phyloP scores from a whole-genome alignment of 768 basidiomycete genomes.

The Boletus rex-veris region DNA sequence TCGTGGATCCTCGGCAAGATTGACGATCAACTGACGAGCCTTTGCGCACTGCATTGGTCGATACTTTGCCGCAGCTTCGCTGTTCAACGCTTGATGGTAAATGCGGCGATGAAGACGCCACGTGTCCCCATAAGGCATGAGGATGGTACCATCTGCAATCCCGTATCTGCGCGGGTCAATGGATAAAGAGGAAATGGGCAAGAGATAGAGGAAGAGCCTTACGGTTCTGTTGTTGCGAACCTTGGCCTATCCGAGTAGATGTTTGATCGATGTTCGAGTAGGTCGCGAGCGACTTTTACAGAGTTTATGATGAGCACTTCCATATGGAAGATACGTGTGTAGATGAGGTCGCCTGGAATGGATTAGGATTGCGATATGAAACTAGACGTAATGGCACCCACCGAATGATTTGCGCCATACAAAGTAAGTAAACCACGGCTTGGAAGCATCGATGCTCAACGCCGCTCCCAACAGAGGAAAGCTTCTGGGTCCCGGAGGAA shows the following conservation, averaged over 20 bases:
- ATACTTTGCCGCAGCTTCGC: conserved; percentile 26
- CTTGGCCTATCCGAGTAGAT: conserved; percentile 36
- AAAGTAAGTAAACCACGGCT: conserved; percentile 34
- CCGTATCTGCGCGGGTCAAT: conserved; percentile 22
- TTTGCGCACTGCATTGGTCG: conserved; percentile 33
- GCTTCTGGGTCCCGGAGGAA: conserved; percentile 52
- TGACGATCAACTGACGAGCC: conserved; percentile 31
- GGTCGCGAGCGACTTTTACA: conserved; percentile 23
- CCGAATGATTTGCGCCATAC: conserved; percentile 30
- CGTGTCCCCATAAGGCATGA: conserved; percentile 37
- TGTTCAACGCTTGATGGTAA: conserved; percentile 34
- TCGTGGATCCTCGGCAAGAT: conserved; percentile 29
- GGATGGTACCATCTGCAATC: conserved; percentile 32
- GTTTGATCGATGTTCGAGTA: conserved; percentile 27
- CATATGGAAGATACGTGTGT: conserved; percentile 22
- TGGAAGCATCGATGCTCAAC: conserved; percentile 24
- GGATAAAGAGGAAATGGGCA: background rate
- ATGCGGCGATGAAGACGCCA: conserved; percentile 38
- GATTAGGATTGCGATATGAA: background rate
- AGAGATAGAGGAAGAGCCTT: background rate
- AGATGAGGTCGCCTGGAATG: conserved; percentile 20
- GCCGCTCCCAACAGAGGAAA: conserved; percentile 33
- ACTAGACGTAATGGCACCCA: background rate
- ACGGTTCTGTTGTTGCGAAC: conserved; percentile 23
- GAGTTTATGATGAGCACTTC: conserved; percentile 28